These are phyloP conservation scores for Heteromeles arbutifolia DNA, from an alignment of 306 rosid species.

Conservation along the genomic window DNA sequence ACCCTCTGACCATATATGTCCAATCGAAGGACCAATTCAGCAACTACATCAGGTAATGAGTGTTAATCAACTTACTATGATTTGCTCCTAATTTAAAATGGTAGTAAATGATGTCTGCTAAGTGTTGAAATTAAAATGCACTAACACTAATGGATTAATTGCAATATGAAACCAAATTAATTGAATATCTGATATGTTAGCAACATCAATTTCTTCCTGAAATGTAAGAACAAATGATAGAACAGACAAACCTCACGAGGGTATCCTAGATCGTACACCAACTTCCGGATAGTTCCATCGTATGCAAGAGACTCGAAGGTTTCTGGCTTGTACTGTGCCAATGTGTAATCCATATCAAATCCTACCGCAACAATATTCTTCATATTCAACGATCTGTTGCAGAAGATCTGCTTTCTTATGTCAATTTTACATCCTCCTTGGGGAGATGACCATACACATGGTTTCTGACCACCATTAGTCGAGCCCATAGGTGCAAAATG, in stretches of 20 bases:
- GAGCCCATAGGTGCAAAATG: constrained; percentile 14
- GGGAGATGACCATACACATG: constrained; percentile 61
- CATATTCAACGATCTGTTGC: constrained; percentile 94
- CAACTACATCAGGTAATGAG: constrained; percentile 45
- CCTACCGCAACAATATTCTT: constrained; percentile 89
- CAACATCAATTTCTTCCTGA: neutral
- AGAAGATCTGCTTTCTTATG: constrained; percentile 76
- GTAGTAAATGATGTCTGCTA: neutral
- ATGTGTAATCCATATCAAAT: constrained; percentile 97
- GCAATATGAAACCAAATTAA: neutral
- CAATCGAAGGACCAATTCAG: constrained; percentile 80
- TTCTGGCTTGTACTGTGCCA: constrained; percentile 97
- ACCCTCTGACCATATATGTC: constrained; percentile 98
- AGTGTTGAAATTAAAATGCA: neutral
- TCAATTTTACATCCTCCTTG: constrained; percentile 49
- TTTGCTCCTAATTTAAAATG: neutral
- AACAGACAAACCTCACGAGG: constrained; percentile 64
- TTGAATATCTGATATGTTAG: neutral
- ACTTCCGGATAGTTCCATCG: constrained; percentile 80
- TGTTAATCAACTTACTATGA: constrained; percentile 20
- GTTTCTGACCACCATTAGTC: constrained; percentile 23
- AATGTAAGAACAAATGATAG: constrained; percentile 4
- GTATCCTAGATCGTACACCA: constrained; percentile 84
- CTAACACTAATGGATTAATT: neutral
- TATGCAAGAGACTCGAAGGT: constrained; percentile 96